Conservation (phyloP, 805 yeast species). For the Wickerhamiella lipophila region DNA sequence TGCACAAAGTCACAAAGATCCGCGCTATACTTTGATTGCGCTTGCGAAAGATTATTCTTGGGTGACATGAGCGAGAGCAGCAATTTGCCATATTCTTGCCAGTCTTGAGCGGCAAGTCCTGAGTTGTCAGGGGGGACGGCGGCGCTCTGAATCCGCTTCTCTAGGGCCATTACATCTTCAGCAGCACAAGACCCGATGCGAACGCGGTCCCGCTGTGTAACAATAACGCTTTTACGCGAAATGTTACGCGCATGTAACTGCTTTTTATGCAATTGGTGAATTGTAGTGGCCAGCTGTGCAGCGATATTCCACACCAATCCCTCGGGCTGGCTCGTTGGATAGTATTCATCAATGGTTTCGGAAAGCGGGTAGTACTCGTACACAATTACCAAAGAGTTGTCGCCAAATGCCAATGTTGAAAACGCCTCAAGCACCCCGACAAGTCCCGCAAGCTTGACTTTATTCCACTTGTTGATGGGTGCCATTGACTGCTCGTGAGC, state of each 20-base stretch:
- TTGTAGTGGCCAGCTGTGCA: slow-evolving; percentile 60
- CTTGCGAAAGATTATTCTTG: slow-evolving; percentile 6
- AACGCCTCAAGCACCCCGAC: slow-evolving; percentile 69
- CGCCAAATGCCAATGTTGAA: slow-evolving; percentile 76
- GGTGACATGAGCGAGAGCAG: slow-evolving; percentile 40
- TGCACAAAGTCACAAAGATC: slow-evolving; percentile 19
- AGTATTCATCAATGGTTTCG: slow-evolving; percentile 54
- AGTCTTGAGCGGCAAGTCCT: slow-evolving; percentile 33
- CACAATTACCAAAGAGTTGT: slow-evolving; percentile 57
- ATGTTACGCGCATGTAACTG: slow-evolving; percentile 49
- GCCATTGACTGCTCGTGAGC: slow-evolving; percentile 47
- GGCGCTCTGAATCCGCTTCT: slow-evolving; percentile 23
- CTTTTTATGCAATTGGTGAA: slow-evolving; percentile 51
- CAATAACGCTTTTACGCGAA: slow-evolving; percentile 55
- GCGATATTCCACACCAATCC: slow-evolving; percentile 62
- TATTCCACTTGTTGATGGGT: slow-evolving; percentile 56
- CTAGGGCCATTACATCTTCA: slow-evolving; percentile 41
- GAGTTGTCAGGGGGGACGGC: neutral
- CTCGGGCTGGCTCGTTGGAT: slow-evolving; percentile 44
- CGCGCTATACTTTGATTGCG: slow-evolving; percentile 16
- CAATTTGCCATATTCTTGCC: slow-evolving; percentile 40
- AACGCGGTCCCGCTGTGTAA: slow-evolving; percentile 59
- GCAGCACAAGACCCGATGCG: slow-evolving; percentile 62
- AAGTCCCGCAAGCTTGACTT: slow-evolving; percentile 41
- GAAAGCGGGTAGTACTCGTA: slow-evolving; percentile 80